Conservation (phyloP, 2,329 filamentous ascomycete genomes). For the Cercospora brassicicola region DNA sequence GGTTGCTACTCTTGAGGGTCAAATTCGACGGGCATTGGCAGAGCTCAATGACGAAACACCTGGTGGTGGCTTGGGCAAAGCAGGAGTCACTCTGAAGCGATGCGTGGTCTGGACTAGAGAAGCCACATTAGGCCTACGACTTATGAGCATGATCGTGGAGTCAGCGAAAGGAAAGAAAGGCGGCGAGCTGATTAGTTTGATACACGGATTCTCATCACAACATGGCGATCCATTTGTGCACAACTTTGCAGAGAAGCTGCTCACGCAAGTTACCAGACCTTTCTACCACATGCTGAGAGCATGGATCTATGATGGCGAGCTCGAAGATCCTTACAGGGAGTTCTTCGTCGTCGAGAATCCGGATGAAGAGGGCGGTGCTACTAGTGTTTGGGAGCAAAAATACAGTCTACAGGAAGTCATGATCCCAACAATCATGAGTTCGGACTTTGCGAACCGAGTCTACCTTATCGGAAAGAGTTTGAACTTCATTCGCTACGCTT, state of each 20-base stretch:
- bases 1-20: conserved; percentile 86
- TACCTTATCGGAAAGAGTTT: conserved; percentile 97
- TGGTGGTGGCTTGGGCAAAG: conserved; percentile 72
- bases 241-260: conserved; percentile 84
- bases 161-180: conserved; percentile 83
- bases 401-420: conserved; percentile 82
- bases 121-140: conserved; percentile 87
- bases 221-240: conserved; percentile 95
- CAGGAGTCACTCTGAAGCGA: conserved; percentile 88
- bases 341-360: conserved; percentile 92
- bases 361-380: conserved; percentile 62
- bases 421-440: conserved; percentile 89
- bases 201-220: conserved; percentile 88
- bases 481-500: conserved; percentile 96
- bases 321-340: conserved; percentile 92
- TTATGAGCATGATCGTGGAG: conserved; percentile 93
- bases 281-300: conserved; percentile 95
- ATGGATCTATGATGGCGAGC: conserved; percentile 98
- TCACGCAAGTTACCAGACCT: conserved; percentile 82
- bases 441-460: conserved; percentile 92
- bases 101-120: conserved; percentile 98
- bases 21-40: conserved; percentile 79
- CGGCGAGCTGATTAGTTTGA: conserved; percentile 87
- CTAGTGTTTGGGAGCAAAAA: conserved; percentile 97
- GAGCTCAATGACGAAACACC: conserved; percentile 69